These are phyloP conservation scores for Angomonas deanei DNA, from an alignment of 208 protist species.

Conservation along the genomic window DNA sequence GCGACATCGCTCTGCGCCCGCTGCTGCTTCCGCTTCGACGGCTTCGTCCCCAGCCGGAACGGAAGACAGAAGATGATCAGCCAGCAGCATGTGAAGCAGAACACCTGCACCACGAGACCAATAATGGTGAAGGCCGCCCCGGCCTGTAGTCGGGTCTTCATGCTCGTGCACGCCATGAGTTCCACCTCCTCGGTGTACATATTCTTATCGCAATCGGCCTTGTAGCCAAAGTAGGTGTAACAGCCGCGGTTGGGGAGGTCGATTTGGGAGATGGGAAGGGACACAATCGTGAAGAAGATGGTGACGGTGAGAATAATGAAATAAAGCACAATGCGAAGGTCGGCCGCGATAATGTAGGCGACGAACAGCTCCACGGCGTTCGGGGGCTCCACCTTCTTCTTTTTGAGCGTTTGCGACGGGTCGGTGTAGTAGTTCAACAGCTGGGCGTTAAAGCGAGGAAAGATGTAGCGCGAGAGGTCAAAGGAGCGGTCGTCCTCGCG, in stretches of 20 bases:
- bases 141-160: constrained; percentile 27
- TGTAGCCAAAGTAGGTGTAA: constrained; percentile 79
- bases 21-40: constrained; percentile 13
- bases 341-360: constrained; percentile 30
- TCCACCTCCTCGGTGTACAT: constrained; percentile 30
- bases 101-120: constrained; percentile 31
- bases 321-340: constrained; percentile 30
- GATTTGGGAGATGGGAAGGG: constrained; percentile 48
- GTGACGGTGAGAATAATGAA: constrained; percentile 22
- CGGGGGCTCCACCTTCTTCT: constrained; percentile 6
- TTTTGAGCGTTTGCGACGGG: constrained; percentile 5
- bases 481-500: constrained; percentile 5
- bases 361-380: constrained; percentile 30
- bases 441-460: constrained; percentile 38
- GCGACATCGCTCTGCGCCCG: neutral
- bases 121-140: constrained; percentile 60
- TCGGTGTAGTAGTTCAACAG: constrained; percentile 18
- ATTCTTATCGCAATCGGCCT: constrained; percentile 46
- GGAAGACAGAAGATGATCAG: constrained; percentile 22
- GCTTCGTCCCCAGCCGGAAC: neutral
- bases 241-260: constrained; percentile 28
- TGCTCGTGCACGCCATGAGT: constrained; percentile 24
- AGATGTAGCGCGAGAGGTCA: constrained; percentile 17
- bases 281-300: constrained; percentile 33
- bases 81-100: constrained; percentile 17